Evolutionary conservation across 106 monocot genomes (phyloP).

Genomic region (Posidonia australis): DNA sequence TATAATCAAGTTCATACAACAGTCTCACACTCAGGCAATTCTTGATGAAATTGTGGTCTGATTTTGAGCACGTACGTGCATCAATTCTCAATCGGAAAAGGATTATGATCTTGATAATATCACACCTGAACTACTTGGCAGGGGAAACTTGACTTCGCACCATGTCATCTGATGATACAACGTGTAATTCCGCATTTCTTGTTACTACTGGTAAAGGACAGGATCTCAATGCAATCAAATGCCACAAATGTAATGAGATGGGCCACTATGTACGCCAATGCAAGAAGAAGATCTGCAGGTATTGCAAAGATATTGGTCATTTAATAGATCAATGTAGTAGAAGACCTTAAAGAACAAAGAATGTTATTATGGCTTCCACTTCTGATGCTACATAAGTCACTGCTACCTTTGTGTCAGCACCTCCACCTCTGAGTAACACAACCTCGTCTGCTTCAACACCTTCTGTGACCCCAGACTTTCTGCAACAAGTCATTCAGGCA

Average conservation of each 20-base stretch:
- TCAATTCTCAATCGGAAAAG: slow-evolving; percentile 6
- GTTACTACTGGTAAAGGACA: not conserved
- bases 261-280: too few relatives aligned
- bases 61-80: slow-evolving; percentile 7
- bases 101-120: not conserved
- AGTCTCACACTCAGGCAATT: slow-evolving; percentile 10
- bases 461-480: too few relatives aligned
- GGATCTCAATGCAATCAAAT: not conserved
- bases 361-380: not conserved
- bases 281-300: not conserved
- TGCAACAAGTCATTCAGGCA: slow-evolving; percentile 8
- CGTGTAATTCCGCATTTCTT: not conserved
- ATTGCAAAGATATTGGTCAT: slow-evolving; percentile 11
- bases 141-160: slow-evolving; percentile 6
- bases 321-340: slow-evolving; percentile 3
- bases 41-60: slow-evolving; percentile 7
- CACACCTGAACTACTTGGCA: not conserved
- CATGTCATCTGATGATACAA: not conserved
- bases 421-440: not conserved
- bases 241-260: not conserved
- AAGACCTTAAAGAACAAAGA: not conserved
- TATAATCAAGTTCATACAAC: not conserved
- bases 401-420: too few relatives aligned
- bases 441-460: too few relatives aligned
- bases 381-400: not conserved